Evolutionary conservation across 345 rosid genomes (phyloP).

Genomic region (Mercurialis annua): DNA sequence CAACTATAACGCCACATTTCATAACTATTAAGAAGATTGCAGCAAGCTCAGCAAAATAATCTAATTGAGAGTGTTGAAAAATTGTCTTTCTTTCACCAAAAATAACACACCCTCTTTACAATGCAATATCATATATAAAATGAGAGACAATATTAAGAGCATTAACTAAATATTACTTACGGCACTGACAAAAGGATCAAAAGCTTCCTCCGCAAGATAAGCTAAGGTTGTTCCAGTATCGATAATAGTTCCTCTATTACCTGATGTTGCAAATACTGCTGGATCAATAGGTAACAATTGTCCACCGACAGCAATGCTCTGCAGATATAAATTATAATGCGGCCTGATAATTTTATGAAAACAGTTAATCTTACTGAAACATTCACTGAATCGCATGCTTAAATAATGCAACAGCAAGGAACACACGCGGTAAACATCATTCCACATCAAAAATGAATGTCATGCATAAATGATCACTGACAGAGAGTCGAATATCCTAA

Average conservation of each 20-base stretch:
- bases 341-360: constrained; percentile 48
- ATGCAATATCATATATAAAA: too few relatives aligned
- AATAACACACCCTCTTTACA: background rate
- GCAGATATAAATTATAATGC: constrained; percentile 90
- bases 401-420: background rate
- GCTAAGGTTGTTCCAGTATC: constrained; percentile 98
- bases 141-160: background rate
- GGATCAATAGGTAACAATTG: constrained; percentile 60
- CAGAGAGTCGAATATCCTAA: background rate
- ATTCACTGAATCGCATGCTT: constrained; percentile 3
- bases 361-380: constrained; percentile 21
- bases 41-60: background rate
- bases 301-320: constrained; percentile 83
- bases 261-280: constrained; percentile 69
- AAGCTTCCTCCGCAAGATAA: constrained; percentile 78
- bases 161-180: constrained; percentile 45
- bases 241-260: constrained; percentile 73
- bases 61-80: background rate
- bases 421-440: background rate
- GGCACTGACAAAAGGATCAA: constrained; percentile 57
- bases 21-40: background rate
- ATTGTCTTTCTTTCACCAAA: background rate
- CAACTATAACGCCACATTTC: background rate
- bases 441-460: background rate
- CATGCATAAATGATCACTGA: background rate